These are phyloP conservation scores for Daphne laureola DNA, from an alignment of 441 rosid genomes.

Conservation along the genomic window DNA sequence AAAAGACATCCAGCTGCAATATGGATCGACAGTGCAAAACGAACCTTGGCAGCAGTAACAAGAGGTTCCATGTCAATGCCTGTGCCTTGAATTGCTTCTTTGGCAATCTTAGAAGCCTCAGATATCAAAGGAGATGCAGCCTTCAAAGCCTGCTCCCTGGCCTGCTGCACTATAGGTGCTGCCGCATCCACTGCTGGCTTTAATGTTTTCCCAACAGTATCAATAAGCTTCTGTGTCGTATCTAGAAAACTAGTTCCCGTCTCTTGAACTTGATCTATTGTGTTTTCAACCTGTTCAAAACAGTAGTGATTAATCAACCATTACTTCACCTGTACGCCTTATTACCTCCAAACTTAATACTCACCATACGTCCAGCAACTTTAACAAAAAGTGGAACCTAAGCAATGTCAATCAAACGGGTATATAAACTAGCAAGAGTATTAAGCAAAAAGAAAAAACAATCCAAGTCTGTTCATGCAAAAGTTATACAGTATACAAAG, in stretches of 20 bases:
- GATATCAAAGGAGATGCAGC: constrained; percentile 75
- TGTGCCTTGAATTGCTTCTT: constrained; percentile 73
- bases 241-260: constrained; percentile 54
- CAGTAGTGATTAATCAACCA: constrained; percentile 1
- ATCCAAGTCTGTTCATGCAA: no score
- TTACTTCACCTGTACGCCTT: not conserved
- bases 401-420: no score
- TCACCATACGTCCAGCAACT: constrained; percentile 1
- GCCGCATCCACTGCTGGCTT: constrained; percentile 73
- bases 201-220: constrained; percentile 50
- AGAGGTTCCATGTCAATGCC: constrained; percentile 75
- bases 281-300: constrained; percentile 61
- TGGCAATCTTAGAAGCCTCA: constrained; percentile 78
- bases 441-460: no score
- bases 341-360: not conserved
- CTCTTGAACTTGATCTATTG: constrained; percentile 65
- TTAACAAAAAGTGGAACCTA: not conserved
- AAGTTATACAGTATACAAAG: no score
- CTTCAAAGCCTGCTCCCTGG: constrained; percentile 68
- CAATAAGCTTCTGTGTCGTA: constrained; percentile 48
- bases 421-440: not conserved
- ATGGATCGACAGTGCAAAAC: constrained; percentile 1
- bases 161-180: constrained; percentile 59
- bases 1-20: not conserved
- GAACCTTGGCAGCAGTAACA: constrained; percentile 68